Evolutionary conservation across 352 stramenopile genomes (phyloP).

Genomic region (Salisapilia sapeloensis): DNA sequence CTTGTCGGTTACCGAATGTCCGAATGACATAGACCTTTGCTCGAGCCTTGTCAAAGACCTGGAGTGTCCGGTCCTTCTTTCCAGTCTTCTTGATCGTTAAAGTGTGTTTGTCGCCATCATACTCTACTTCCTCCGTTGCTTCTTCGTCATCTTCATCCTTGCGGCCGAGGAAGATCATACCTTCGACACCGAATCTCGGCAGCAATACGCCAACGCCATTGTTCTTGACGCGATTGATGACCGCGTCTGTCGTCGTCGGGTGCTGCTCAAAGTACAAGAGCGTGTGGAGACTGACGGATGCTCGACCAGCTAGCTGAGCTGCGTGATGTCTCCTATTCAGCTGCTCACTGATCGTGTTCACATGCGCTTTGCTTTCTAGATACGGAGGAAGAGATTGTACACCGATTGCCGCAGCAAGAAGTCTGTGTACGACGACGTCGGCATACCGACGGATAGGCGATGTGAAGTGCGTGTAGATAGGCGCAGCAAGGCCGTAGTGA

Average conservation of each 20-base stretch:
- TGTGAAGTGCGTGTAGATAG: slow-evolving; percentile 99
- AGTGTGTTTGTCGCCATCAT: slow-evolving; percentile 28
- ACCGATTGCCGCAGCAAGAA: slow-evolving; percentile 93
- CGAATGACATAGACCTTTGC: slow-evolving; percentile 67
- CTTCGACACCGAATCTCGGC: slow-evolving; percentile 98
- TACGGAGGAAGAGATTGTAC: slow-evolving; percentile 91
- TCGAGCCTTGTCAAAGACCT: slow-evolving; percentile 66
- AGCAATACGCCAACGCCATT: slow-evolving; percentile 93
- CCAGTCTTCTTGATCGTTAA: slow-evolving; percentile 37
- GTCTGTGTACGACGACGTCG: slow-evolving; percentile 96
- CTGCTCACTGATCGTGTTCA: slow-evolving; percentile 93
- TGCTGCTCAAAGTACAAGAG: slow-evolving; percentile 93
- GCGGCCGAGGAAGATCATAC: slow-evolving; percentile 81
- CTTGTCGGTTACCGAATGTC: slow-evolving; percentile 66
- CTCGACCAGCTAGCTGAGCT: slow-evolving; percentile 91
- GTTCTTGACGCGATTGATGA: slow-evolving; percentile 92
- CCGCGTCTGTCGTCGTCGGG: slow-evolving; percentile 70
- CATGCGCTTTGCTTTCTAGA: slow-evolving; percentile 83
- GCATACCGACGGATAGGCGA: slow-evolving; percentile 97
- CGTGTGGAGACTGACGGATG: slow-evolving; percentile 94
- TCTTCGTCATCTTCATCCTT: slow-evolving; percentile 41
- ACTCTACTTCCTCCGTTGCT: slow-evolving; percentile 12
- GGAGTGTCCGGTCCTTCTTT: slow-evolving; percentile 24
- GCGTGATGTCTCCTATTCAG: slow-evolving; percentile 95
- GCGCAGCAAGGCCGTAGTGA: slow-evolving; percentile 96